A percentile compares a stretch with the other conserved stretches of the same genome.
Conservation (phyloP, 179 eudicot species). For the Beta lomatogona region DNA sequence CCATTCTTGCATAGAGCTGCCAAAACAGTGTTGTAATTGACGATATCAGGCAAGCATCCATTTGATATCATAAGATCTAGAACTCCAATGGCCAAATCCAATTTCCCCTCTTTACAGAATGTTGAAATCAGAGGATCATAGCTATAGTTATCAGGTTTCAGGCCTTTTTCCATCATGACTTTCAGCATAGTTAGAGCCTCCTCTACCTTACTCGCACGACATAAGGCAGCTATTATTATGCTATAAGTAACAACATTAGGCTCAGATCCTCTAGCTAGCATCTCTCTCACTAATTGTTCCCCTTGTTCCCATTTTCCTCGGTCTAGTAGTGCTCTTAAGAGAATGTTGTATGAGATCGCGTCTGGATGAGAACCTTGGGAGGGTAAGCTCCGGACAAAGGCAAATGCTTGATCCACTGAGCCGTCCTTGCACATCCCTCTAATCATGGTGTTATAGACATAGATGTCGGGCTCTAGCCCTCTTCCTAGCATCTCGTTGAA, state of each 20-base stretch:
- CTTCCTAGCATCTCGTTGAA: slow-evolving; percentile 54
- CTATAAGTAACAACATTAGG: slow-evolving; percentile 63
- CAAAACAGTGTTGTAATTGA: slow-evolving; percentile 61
- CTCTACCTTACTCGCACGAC: slow-evolving; percentile 51
- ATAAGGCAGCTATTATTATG: slow-evolving; percentile 56
- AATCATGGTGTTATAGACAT: slow-evolving; percentile 56
- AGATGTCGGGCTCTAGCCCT: slow-evolving; percentile 66
- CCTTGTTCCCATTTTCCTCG: slow-evolving; percentile 60
- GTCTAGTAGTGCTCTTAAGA: slow-evolving; percentile 51
- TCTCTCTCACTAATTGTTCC: slow-evolving; percentile 54
- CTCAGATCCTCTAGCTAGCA: slow-evolving; percentile 50
- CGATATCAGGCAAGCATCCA: slow-evolving; percentile 66
- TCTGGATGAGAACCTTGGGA: slow-evolving; percentile 53
- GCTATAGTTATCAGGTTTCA: slow-evolving; percentile 59
- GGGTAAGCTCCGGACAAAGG: slow-evolving; percentile 48
- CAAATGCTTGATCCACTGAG: slow-evolving; percentile 45
- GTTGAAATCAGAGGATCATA: slow-evolving; percentile 65
- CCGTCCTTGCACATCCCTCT: slow-evolving; percentile 73
- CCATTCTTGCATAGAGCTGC: slow-evolving; percentile 65
- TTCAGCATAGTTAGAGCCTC: slow-evolving; percentile 50
- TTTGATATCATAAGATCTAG: slow-evolving; percentile 58
- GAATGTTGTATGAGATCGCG: slow-evolving; percentile 58
- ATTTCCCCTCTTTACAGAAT: slow-evolving; percentile 53
- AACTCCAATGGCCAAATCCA: slow-evolving; percentile 59
- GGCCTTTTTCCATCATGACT: slow-evolving; percentile 53